These are phyloP conservation scores for Tolypocladium nubicola DNA, from an alignment of 2,329 filamentous ascomycete species.

Conservation along the genomic window DNA sequence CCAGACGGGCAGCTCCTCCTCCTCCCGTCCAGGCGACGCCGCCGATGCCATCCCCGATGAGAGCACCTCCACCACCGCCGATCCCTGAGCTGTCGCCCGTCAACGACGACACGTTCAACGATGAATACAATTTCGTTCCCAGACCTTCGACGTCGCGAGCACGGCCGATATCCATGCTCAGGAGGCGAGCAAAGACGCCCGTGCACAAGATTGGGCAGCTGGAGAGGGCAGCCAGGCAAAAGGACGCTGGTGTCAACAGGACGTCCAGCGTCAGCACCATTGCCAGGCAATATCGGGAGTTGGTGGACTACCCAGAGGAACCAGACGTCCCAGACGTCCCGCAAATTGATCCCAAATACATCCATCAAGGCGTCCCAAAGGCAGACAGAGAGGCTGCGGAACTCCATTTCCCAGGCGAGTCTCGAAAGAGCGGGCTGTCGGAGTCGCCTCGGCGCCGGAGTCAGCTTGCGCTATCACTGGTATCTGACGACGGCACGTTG, in stretches of 20 bases:
- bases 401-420: background rate
- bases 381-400: constrained; percentile 1
- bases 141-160: background rate
- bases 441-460: background rate
- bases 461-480: constrained; percentile 16
- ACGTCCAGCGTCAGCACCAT: constrained; percentile 35
- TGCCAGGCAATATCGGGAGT: constrained; percentile 38
- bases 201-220: constrained; percentile 39
- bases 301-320: constrained; percentile 27
- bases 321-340: constrained; percentile 16
- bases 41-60: constrained; percentile 1
- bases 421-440: background rate
- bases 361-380: background rate
- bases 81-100: constrained; percentile 16
- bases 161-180: constrained; percentile 18
- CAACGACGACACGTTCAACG: background rate
- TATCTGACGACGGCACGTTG: constrained; percentile 34
- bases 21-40: background rate
- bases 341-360: constrained; percentile 12
- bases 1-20: background rate
- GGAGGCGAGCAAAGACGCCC: constrained; percentile 40
- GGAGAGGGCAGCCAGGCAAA: constrained; percentile 21
- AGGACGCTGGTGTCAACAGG: constrained; percentile 16
- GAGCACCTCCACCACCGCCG: constrained; percentile 1
- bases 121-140: background rate